phyloP scores from a whole-genome alignment of 2,329 filamentous ascomycete genomes.

The Aspergillus versicolor region DNA sequence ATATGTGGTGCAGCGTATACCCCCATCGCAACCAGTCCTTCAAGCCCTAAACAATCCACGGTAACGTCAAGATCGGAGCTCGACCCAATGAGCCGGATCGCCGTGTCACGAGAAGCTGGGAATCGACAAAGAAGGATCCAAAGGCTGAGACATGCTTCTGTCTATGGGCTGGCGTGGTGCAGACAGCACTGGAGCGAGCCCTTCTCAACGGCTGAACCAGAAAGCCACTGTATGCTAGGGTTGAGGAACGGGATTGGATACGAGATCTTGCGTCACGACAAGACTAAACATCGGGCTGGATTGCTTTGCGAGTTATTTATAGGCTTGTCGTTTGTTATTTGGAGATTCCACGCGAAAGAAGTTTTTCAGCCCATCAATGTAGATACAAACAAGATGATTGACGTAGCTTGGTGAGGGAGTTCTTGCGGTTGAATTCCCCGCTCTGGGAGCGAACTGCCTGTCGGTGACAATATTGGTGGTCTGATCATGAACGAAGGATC shows the following conservation, averaged over 20 bases:
- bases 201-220: background rate
- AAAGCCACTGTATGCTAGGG: conserved; percentile 1
- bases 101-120: background rate
- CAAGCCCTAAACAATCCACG: background rate
- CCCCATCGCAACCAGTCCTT: background rate
- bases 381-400: background rate
- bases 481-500: background rate
- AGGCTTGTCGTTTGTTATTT: background rate
- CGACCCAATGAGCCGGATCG: background rate
- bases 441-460: background rate
- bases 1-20: background rate
- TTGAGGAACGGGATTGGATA: conserved; percentile 4
- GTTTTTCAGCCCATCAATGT: background rate
- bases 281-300: background rate
- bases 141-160: conserved; percentile 3
- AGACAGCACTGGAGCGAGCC: background rate
- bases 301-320: background rate
- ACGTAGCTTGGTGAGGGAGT: background rate
- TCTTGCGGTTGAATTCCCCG: background rate
- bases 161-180: background rate
- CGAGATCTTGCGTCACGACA: conserved; percentile 5
- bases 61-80: background rate
- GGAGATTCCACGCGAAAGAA: background rate
- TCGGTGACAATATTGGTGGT: background rate
- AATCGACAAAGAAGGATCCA: background rate